These are phyloP conservation scores for Plasmodium blacklocki DNA, from an alignment of 169 alveolate species.

Conservation along the genomic window DNA sequence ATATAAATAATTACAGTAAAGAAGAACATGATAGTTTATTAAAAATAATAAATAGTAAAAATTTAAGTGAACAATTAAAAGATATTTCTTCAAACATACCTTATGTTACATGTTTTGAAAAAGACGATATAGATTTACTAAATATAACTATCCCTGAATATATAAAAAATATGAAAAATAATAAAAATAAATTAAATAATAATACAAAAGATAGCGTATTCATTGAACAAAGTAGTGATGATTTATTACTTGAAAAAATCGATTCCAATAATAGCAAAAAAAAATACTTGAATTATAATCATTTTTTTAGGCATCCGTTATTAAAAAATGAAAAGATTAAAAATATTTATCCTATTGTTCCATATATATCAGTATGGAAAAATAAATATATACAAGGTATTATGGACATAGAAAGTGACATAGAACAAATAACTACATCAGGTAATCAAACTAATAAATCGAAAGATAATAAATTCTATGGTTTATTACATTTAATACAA, in stretches of 20 bases:
- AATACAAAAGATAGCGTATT: slow-evolving; percentile 6
- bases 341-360: slow-evolving; percentile 54
- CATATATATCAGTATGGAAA: slow-evolving; percentile 37
- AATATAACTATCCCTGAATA: slow-evolving; percentile 38
- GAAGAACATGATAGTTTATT: neutral
- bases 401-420: slow-evolving; percentile 50
- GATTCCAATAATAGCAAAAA: neutral
- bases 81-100: slow-evolving; percentile 32
- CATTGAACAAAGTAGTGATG: neutral
- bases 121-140: slow-evolving; percentile 38
- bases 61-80: slow-evolving; percentile 36
- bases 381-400: slow-evolving; percentile 62
- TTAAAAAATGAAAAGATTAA: slow-evolving; percentile 30
- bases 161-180: slow-evolving; percentile 29
- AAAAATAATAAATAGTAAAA: neutral
- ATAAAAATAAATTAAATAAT: slow-evolving; percentile 6
- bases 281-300: slow-evolving; percentile 19
- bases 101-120: slow-evolving; percentile 30
- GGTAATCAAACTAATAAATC: slow-evolving; percentile 4
- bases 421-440: too few species aligned
- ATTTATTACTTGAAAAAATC: neutral
- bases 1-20: neutral
- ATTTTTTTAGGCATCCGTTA: slow-evolving; percentile 40
- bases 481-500: slow-evolving; percentile 44
- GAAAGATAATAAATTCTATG: neutral